A percentile compares a stretch with the other conserved stretches of the same genome.
These are phyloP conservation scores for Xylaria hypoxylon DNA, from an alignment of 2,329 filamentous ascomycete genomes.

Conservation along the genomic window DNA sequence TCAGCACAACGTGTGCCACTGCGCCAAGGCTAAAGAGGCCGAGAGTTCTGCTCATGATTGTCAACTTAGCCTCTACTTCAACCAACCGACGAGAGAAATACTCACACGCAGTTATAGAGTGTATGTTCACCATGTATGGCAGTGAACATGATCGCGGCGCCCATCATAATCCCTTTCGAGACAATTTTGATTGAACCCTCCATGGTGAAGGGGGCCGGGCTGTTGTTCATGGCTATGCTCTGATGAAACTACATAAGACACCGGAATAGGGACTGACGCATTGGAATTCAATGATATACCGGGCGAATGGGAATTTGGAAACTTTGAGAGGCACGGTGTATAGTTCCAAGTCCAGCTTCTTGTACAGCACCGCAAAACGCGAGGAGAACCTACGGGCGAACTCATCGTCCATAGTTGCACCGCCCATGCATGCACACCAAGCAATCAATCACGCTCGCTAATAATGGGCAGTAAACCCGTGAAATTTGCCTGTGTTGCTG, in stretches of 20 bases:
- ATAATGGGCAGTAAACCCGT: background rate
- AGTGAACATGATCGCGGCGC: slow-evolving; percentile 38
- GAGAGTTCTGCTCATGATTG: slow-evolving; percentile 31
- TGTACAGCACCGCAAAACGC: slow-evolving; percentile 14
- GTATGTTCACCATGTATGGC: slow-evolving; percentile 31
- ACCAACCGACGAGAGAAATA: background rate
- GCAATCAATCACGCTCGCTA: background rate
- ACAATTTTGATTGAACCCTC: slow-evolving; percentile 27
- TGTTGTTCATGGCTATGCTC: slow-evolving; percentile 1
- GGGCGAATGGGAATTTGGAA: background rate
- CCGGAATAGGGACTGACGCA: background rate
- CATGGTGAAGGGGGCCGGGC: slow-evolving; percentile 6
- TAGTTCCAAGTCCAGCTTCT: slow-evolving; percentile 13
- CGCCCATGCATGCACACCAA: background rate
- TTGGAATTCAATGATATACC: background rate
- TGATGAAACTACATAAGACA: background rate
- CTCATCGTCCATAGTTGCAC: background rate
- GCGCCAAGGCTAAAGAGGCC: slow-evolving; percentile 39
- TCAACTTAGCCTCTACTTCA: slow-evolving; percentile 30
- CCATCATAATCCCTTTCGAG: slow-evolving; percentile 43
- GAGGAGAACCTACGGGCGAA: slow-evolving; percentile 5
- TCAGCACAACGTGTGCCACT: slow-evolving; percentile 31
- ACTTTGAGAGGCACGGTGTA: background rate
- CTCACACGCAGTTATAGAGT: slow-evolving; percentile 42
- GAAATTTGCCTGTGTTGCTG: slow-evolving; percentile 31